Evolutionary conservation across 2,329 filamentous ascomycete species (phyloP).

Genomic region (Lachnellula arida): DNA sequence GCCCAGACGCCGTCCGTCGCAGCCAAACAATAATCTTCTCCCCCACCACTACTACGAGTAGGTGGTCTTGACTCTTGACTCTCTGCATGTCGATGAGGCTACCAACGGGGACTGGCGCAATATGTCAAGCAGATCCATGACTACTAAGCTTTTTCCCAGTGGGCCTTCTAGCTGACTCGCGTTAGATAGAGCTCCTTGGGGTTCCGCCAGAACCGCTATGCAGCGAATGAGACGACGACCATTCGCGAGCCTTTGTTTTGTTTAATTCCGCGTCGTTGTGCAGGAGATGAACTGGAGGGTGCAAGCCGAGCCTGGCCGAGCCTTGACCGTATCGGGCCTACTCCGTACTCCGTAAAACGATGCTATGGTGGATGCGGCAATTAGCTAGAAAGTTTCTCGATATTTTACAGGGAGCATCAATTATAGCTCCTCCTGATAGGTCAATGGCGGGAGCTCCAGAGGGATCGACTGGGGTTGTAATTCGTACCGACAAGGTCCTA

Average conservation of each 20-base stretch:
- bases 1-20: neutral
- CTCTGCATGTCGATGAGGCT: neutral
- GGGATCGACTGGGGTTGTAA: neutral
- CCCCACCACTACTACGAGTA: neutral
- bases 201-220: neutral
- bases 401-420: neutral
- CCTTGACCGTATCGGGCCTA: neutral
- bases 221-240: neutral
- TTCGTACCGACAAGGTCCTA: neutral
- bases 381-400: conserved; percentile 13
- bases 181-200: conserved; percentile 4
- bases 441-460: conserved; percentile 3
- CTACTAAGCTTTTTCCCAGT: conserved; percentile 17
- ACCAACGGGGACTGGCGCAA: neutral
- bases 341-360: neutral
- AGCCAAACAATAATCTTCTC: neutral
- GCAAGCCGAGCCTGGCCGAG: conserved; percentile 3
- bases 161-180: conserved; percentile 14
- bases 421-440: neutral
- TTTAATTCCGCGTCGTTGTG: neutral
- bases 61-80: neutral
- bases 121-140: conserved; percentile 8
- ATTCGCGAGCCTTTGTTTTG: neutral
- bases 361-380: conserved; percentile 13
- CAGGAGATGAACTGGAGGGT: neutral